Percentiles rank a stretch among this genome's conserved stretches.
These are phyloP conservation scores for Malus hybrid DNA, from an alignment of 331 rosid genomes.

Conservation along the genomic window DNA sequence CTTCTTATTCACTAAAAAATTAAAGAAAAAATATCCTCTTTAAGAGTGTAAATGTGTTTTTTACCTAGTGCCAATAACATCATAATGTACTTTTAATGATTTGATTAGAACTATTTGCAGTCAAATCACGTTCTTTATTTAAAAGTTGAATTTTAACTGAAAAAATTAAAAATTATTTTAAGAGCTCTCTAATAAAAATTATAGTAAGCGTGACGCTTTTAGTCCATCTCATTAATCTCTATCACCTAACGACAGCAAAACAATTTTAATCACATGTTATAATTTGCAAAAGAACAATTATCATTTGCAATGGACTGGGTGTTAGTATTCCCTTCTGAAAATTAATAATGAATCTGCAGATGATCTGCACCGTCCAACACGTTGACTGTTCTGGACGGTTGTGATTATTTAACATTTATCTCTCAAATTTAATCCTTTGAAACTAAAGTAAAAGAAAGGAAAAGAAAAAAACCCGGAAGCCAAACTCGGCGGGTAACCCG, in stretches of 20 bases:
- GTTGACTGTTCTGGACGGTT: not conserved
- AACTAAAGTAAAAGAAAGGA: not conserved
- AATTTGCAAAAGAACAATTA: not conserved
- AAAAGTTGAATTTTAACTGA: too few species aligned
- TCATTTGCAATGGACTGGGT: not conserved
- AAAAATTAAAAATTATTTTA: too few species aligned
- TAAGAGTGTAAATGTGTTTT: too few species aligned
- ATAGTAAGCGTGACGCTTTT: too few species aligned
- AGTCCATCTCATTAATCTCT: too few species aligned
- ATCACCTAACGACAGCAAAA: too few species aligned
- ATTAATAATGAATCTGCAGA: not conserved
- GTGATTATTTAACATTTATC: not conserved
- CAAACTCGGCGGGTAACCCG: slow-evolving; percentile 7
- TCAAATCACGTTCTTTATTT: too few species aligned
- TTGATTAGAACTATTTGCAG: too few species aligned
- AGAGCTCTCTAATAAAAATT: too few species aligned
- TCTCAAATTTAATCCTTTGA: not conserved
- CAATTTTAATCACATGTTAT: not conserved
- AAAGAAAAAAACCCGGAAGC: not conserved
- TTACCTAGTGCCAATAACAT: too few species aligned
- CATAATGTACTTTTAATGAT: too few species aligned
- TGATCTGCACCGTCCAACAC: not conserved
- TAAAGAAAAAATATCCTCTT: too few species aligned
- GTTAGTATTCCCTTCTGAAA: not conserved
- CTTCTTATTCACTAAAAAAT: not conserved